Conservation (phyloP, 805 yeast genomes). For the Pichia nanzhaoensis region DNA sequence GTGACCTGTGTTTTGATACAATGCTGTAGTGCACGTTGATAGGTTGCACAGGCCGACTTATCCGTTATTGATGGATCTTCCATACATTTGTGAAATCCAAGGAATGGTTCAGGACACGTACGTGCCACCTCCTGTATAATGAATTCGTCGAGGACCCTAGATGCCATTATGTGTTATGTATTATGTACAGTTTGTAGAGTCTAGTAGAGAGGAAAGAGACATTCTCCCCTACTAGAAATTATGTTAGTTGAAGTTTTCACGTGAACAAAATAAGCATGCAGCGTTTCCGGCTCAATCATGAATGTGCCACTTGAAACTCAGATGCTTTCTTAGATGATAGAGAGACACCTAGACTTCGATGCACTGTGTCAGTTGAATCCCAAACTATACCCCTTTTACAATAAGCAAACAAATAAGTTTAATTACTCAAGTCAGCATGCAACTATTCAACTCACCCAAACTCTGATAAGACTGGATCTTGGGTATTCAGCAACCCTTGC, state of each 20-base stretch:
- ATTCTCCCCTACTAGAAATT: too few species aligned
- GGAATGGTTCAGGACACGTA: constrained; percentile 65
- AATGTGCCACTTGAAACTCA: not conserved
- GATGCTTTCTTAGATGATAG: not conserved
- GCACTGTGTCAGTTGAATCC: constrained; percentile 12
- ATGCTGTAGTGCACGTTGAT: constrained; percentile 50
- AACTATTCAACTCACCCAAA: constrained; percentile 17
- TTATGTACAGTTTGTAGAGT: too few species aligned
- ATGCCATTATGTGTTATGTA: constrained; percentile 29
- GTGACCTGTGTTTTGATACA: constrained; percentile 67
- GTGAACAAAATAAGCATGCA: too few species aligned
- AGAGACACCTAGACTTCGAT: constrained; percentile 5
- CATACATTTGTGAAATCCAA: constrained; percentile 70
- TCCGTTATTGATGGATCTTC: constrained; percentile 42
- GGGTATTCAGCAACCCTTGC: constrained; percentile 16
- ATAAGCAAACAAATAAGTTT: constrained; percentile 10
- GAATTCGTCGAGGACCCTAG: constrained; percentile 57
- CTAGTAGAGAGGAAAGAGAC: too few species aligned
- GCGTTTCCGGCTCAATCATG: too few species aligned
- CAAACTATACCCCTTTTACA: constrained; percentile 13
- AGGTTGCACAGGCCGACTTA: constrained; percentile 42
- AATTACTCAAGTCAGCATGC: constrained; percentile 22
- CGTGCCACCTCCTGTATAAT: constrained; percentile 75
- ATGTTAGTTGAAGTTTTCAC: too few species aligned
- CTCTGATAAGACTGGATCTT: constrained; percentile 16